A percentile compares a stretch with the other conserved stretches of the same genome.
These are phyloP conservation scores for Rhodamnia argentea DNA, from an alignment of 345 rosid species.

Conservation along the genomic window DNA sequence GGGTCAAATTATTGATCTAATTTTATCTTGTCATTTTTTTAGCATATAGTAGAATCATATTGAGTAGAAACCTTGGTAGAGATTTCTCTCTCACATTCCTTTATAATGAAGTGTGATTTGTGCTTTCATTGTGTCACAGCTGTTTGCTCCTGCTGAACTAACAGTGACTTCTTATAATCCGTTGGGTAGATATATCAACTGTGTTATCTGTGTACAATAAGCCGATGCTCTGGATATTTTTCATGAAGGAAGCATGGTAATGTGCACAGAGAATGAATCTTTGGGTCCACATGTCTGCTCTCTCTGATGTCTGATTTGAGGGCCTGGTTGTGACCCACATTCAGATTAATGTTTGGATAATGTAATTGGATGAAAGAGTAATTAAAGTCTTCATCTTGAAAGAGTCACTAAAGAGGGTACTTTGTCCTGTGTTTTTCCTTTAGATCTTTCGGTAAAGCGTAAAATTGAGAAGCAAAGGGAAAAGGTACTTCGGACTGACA, in stretches of 20 bases:
- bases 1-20: not conserved
- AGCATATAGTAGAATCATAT: not conserved
- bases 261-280: constrained; percentile 3
- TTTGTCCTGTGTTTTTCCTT: not conserved
- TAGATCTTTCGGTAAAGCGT: constrained; percentile 67
- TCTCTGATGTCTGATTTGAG: constrained; percentile 3
- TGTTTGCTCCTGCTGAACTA: not conserved
- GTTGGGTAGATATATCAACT: too few species aligned
- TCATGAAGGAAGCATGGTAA: constrained; percentile 11
- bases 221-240: constrained; percentile 4
- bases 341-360: not conserved
- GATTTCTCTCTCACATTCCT: not conserved
- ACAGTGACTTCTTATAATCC: not conserved
- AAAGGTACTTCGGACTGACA: constrained; percentile 58
- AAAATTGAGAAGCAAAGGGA: constrained; percentile 81
- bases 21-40: not conserved
- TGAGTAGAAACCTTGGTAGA: not conserved
- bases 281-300: constrained; percentile 4
- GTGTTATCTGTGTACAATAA: constrained; percentile 1
- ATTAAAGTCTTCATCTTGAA: not conserved
- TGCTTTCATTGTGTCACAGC: not conserved
- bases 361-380: not conserved
- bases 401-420: not conserved
- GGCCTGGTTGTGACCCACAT: constrained; percentile 6
- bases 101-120: not conserved